These are phyloP conservation scores for Aspergillus tubingensis DNA, from an alignment of 2,329 filamentous ascomycete species.

Conservation along the genomic window DNA sequence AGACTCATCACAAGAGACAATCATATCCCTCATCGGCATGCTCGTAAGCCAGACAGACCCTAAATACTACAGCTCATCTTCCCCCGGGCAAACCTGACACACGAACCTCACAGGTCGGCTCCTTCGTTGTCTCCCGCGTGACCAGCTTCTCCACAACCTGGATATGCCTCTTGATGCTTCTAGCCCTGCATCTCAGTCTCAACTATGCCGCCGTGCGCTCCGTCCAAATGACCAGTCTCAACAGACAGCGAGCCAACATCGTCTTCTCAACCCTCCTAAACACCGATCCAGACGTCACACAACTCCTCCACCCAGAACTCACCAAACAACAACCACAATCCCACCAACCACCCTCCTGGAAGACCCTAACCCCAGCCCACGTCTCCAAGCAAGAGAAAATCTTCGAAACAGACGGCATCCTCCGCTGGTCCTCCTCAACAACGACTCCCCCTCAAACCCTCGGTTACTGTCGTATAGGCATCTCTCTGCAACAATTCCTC, in stretches of 20 bases:
- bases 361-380: conserved; percentile 60
- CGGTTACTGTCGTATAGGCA: conserved; percentile 59
- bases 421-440: conserved; percentile 54
- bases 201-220: conserved; percentile 85
- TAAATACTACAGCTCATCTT: neutral
- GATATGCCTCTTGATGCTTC: conserved; percentile 68
- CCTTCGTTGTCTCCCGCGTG: conserved; percentile 74
- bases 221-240: conserved; percentile 81
- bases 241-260: conserved; percentile 81
- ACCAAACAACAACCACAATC: neutral
- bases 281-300: conserved; percentile 30
- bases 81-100: neutral
- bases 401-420: conserved; percentile 65
- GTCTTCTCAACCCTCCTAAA: conserved; percentile 63
- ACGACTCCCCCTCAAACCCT: conserved; percentile 28
- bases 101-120: conserved; percentile 59
- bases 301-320: conserved; percentile 9
- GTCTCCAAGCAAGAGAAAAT: conserved; percentile 62
- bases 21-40: conserved; percentile 87
- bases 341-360: neutral
- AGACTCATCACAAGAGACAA: conserved; percentile 93
- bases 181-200: conserved; percentile 75
- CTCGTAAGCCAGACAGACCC: conserved; percentile 51
- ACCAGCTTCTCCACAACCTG: conserved; percentile 72
- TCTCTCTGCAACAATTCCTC: conserved; percentile 43